Evolutionary conservation across 1,284 basidiomycete genomes (phyloP), one percentile per base, ranked within the genome.

Genomic region (Thelephora terrestris): DNA sequence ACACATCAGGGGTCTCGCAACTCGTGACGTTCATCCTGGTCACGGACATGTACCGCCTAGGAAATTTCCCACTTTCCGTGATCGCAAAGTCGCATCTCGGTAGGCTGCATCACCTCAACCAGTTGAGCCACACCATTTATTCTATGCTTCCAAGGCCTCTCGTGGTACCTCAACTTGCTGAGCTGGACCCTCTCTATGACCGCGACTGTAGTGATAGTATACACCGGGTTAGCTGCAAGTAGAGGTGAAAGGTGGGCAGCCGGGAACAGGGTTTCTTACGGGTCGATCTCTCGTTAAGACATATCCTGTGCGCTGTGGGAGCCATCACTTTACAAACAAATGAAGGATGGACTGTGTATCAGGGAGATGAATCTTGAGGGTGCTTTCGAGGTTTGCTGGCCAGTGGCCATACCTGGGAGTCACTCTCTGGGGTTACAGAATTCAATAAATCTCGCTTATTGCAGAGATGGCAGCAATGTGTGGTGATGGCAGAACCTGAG

Each of bases 241-340:
- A 72, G 69, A 44, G 85, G 85, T 5, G 69, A 82, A 55, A 67
- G 65, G 49, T 88, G 85, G 85, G 84, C 84, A 40, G 85, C 85
- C 36, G 84, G 84, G 44, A 82, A 83, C 55, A 71, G 83, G 49
- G 75, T n/a, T n/a, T n/a, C 77, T 7, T 86, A 87, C 58, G 66
- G 62, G 34, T 74, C 71, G 17, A 81, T 85, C 35, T 18, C 35
- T 37, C 16, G 35, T 5, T 37, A 37, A n/a, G n/a, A n/a, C n/a
- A n/a, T n/a, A n/a, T n/a, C n/a, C n/a, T n/a, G n/a, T n/a, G n/a
- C n/a, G n/a, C n/a, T n/a, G n/a, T n/a, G n/a, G n/a, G n/a, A n/a
- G n/a, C n/a, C n/a, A n/a, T n/a, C n/a, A n/a, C n/a, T n/a, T n/a
- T n/a, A n/a, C n/a, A n/a, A n/a, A n/a, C n/a, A n/a, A n/a, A n/a